phyloP scores from a whole-genome alignment of 192 early-diverging fungal genomes.

The Powellomyces hirtus region DNA sequence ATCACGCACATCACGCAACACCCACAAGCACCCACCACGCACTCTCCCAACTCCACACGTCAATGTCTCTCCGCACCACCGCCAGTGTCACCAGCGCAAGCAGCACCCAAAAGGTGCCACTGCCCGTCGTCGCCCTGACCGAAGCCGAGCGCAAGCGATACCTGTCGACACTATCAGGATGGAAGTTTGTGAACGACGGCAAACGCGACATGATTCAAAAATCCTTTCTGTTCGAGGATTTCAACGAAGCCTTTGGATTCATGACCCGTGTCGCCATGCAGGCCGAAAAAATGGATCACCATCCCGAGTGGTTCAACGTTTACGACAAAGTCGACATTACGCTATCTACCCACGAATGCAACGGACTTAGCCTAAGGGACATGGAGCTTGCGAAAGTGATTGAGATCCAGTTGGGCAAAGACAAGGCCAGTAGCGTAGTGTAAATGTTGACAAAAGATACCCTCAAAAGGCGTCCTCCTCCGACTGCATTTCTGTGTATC shows the following conservation, averaged over 20 bases:
- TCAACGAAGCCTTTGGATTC: slow-evolving; percentile 89
- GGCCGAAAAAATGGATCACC: slow-evolving; percentile 92
- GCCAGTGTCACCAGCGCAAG: background rate
- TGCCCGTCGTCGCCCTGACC: slow-evolving; percentile 8
- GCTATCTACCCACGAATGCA: slow-evolving; percentile 86
- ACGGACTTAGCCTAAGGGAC: slow-evolving; percentile 76
- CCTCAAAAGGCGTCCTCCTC: no score
- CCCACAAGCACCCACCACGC: no score
- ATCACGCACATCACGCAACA: no score
- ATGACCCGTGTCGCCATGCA: slow-evolving; percentile 88
- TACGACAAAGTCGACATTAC: slow-evolving; percentile 91
- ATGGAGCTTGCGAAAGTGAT: slow-evolving; percentile 57
- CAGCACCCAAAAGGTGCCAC: background rate
- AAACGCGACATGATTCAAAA: slow-evolving; percentile 44
- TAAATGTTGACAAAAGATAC: no score
- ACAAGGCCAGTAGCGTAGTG: slow-evolving; percentile 6
- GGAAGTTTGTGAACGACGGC: slow-evolving; percentile 19
- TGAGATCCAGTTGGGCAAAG: slow-evolving; percentile 19
- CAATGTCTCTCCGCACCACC: slow-evolving; percentile 3
- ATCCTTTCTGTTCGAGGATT: slow-evolving; percentile 75
- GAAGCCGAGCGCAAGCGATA: slow-evolving; percentile 8
- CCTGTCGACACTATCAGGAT: slow-evolving; percentile 11
- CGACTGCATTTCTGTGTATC: no score
- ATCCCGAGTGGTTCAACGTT: slow-evolving; percentile 88
- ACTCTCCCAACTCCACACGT: no score